A percentile compares a stretch with the other conserved stretches of the same genome.
phyloP scores from a whole-genome alignment of 148 eudicot genomes.

The Camellia sinensis region DNA sequence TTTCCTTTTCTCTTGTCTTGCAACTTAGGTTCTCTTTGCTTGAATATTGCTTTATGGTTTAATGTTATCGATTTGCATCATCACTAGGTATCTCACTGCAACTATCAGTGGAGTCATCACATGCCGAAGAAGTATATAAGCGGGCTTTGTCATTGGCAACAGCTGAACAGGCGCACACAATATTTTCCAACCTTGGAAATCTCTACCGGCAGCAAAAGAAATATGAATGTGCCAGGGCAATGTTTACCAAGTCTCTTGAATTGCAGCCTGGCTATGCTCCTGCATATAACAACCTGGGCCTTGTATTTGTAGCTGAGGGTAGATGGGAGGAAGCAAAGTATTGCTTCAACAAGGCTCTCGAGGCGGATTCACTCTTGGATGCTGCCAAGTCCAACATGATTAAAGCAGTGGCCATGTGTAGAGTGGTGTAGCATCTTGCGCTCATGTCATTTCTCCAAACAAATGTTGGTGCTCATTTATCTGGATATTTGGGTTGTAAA shows the following conservation, averaged over 20 bases:
- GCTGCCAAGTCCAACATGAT: constrained; percentile 91
- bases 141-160: constrained; percentile 68
- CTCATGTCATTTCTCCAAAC: constrained; percentile 7
- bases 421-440: constrained; percentile 39
- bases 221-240: constrained; percentile 76
- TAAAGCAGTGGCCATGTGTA: constrained; percentile 64
- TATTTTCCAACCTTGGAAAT: constrained; percentile 84
- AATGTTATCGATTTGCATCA: not conserved
- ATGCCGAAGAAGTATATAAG: constrained; percentile 83
- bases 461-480: not conserved
- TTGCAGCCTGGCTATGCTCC: constrained; percentile 95
- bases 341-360: constrained; percentile 84
- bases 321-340: constrained; percentile 81
- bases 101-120: constrained; percentile 58
- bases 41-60: not conserved
- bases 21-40: not conserved
- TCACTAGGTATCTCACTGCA: constrained; percentile 75
- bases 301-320: constrained; percentile 90
- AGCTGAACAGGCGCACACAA: constrained; percentile 67
- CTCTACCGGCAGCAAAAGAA: constrained; percentile 70
- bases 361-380: constrained; percentile 82
- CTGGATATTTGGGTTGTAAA: not conserved
- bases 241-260: constrained; percentile 81
- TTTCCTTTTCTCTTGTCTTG: not conserved
- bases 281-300: constrained; percentile 93